Evolutionary conservation across 2,329 filamentous ascomycete genomes (phyloP).

Genomic region (Exophiala calicioides): DNA sequence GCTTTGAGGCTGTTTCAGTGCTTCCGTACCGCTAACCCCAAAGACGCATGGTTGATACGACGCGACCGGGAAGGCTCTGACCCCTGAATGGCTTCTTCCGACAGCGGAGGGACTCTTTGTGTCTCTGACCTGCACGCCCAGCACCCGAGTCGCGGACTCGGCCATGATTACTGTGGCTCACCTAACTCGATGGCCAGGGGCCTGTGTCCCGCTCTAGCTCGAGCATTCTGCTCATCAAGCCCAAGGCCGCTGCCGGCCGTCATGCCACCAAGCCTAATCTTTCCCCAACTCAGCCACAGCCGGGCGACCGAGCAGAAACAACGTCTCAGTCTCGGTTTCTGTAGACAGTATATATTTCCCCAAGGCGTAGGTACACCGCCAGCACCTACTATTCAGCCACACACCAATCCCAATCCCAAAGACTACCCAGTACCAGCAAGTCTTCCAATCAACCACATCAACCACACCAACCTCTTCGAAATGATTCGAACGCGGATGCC

Average conservation of each 20-base stretch:
- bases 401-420: constrained; percentile 4
- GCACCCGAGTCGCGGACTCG: too few species aligned
- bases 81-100: constrained; percentile 5
- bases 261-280: background rate
- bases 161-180: too few species aligned
- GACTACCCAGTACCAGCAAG: constrained; percentile 3
- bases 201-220: too few species aligned
- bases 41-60: too few species aligned
- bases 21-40: too few species aligned
- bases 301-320: background rate
- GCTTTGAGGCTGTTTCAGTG: too few species aligned
- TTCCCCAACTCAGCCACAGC: background rate
- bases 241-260: too few species aligned
- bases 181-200: too few species aligned
- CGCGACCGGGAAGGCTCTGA: background rate
- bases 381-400: background rate
- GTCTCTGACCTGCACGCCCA: too few species aligned
- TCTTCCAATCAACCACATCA: constrained; percentile 3
- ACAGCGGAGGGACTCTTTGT: too few species aligned
- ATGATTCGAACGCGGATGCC: constrained; percentile 27
- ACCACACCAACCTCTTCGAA: constrained; percentile 3
- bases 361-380: background rate
- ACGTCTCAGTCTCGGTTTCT: background rate
- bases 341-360: background rate
- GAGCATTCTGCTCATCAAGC: too few species aligned